Evolutionary conservation across 192 early-diverging fungal species (phyloP).

Genomic region (Rhizophlyctis rosea): DNA sequence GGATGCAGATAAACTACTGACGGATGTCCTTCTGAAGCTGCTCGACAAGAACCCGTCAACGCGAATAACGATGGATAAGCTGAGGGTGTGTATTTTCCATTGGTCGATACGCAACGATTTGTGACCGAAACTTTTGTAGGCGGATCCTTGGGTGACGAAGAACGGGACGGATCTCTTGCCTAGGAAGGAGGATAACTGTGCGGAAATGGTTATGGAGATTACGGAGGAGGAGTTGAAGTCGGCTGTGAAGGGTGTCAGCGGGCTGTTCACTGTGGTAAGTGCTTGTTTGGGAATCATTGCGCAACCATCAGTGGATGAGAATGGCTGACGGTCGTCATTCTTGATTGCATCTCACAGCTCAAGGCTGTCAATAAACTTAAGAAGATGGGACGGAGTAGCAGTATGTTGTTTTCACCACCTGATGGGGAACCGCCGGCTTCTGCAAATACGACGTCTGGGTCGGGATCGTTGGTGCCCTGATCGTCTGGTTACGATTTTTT

Average conservation of each 20-base stretch:
- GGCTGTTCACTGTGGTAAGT: slow-evolving; percentile 63
- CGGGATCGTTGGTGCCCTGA: too few relatives aligned
- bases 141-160: slow-evolving; percentile 71
- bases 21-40: slow-evolving; percentile 60
- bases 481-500: too few relatives aligned
- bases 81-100: slow-evolving; percentile 48
- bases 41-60: slow-evolving; percentile 77
- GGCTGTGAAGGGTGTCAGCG: slow-evolving; percentile 67
- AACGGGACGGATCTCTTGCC: slow-evolving; percentile 57
- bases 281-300: too few relatives aligned
- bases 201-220: slow-evolving; percentile 68
- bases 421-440: too few relatives aligned
- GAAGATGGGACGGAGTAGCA: slow-evolving; percentile 12
- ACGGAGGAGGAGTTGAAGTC: slow-evolving; percentile 81
- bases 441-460: too few relatives aligned
- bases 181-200: slow-evolving; percentile 72
- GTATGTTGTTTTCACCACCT: too few relatives aligned
- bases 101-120: not conserved
- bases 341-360: slow-evolving; percentile 26
- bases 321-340: not conserved
- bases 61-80: slow-evolving; percentile 73
- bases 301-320: not conserved
- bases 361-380: slow-evolving; percentile 52
- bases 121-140: slow-evolving; percentile 5
- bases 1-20: slow-evolving; percentile 46